Evolutionary conservation across 805 yeast genomes (phyloP).

Genomic region (Spathaspora gorwiae): DNA sequence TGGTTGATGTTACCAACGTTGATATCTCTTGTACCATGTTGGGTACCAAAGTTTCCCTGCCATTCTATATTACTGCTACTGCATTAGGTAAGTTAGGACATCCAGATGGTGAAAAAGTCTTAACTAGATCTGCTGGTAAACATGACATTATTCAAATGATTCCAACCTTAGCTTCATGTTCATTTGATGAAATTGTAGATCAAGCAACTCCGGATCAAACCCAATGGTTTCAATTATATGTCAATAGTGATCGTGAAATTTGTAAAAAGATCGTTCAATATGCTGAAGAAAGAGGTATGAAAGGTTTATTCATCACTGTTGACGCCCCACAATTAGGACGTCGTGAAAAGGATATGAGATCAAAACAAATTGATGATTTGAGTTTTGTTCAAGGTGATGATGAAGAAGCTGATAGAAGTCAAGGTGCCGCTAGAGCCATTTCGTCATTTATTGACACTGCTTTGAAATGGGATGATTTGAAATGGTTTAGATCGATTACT

Average conservation of each 20-base stretch:
- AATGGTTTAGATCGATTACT: slow-evolving; percentile 37
- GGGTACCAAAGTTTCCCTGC: slow-evolving; percentile 65
- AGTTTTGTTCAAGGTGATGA: slow-evolving; percentile 49
- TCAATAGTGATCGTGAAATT: slow-evolving; percentile 68
- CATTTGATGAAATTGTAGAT: slow-evolving; percentile 79
- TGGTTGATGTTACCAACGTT: slow-evolving; percentile 74
- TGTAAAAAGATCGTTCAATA: slow-evolving; percentile 59
- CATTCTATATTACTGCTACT: slow-evolving; percentile 88
- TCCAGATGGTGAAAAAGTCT: slow-evolving; percentile 85
- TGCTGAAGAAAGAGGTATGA: slow-evolving; percentile 70
- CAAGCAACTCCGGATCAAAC: slow-evolving; percentile 63
- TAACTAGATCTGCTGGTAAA: slow-evolving; percentile 77
- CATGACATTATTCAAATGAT: slow-evolving; percentile 80
- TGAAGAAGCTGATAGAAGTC: slow-evolving; percentile 52
- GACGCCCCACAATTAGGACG: slow-evolving; percentile 92
- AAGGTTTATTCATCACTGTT: slow-evolving; percentile 82
- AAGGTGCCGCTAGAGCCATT: slow-evolving; percentile 85
- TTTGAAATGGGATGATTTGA: slow-evolving; percentile 34
- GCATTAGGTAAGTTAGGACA: slow-evolving; percentile 91
- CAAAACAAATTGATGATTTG: slow-evolving; percentile 47
- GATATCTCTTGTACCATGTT: slow-evolving; percentile 70
- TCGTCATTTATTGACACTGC: slow-evolving; percentile 66
- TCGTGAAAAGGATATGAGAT: slow-evolving; percentile 81
- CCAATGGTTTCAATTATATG: slow-evolving; percentile 88
- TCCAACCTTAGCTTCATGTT: slow-evolving; percentile 85